phyloP scores from a whole-genome alignment of 2,329 filamentous ascomycete species.

The Phaeosphaeria sp. region DNA sequence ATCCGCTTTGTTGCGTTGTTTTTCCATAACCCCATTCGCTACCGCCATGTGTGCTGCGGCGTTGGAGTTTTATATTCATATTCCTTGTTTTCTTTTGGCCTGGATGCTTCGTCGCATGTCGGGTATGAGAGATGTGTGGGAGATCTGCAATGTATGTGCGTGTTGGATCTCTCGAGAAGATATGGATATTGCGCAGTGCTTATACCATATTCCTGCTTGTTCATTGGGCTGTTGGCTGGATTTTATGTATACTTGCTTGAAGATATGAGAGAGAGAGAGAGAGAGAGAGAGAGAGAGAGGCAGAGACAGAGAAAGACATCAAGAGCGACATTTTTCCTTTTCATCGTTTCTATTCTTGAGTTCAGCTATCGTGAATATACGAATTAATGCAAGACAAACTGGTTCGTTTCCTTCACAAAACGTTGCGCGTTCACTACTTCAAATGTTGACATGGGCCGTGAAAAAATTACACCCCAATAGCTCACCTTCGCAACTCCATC shows the following conservation, averaged over 20 bases:
- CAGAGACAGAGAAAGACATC: too few relatives aligned
- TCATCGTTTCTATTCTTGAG: neutral
- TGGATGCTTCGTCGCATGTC: neutral
- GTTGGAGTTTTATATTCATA: neutral
- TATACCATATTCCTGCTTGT: neutral
- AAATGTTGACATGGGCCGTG: too few relatives aligned
- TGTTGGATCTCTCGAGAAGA: neutral
- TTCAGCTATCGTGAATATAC: neutral
- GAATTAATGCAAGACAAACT: constrained; percentile 2
- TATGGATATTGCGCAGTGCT: neutral
- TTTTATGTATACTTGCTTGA: neutral
- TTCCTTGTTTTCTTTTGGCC: neutral
- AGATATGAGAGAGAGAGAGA: neutral
- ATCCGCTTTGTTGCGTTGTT: neutral
- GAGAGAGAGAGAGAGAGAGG: neutral
- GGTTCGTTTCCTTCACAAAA: too few relatives aligned
- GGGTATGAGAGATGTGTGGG: neutral
- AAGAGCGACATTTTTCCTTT: neutral
- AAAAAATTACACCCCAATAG: too few relatives aligned
- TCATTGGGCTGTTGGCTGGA: neutral
- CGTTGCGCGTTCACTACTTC: too few relatives aligned
- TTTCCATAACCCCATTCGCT: neutral
- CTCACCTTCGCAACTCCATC: too few relatives aligned
- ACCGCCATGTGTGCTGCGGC: neutral
- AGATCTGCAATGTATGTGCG: neutral